phyloP scores from a whole-genome alignment of 805 yeast genomes.

The Tetrapisispora nanseiensis region DNA sequence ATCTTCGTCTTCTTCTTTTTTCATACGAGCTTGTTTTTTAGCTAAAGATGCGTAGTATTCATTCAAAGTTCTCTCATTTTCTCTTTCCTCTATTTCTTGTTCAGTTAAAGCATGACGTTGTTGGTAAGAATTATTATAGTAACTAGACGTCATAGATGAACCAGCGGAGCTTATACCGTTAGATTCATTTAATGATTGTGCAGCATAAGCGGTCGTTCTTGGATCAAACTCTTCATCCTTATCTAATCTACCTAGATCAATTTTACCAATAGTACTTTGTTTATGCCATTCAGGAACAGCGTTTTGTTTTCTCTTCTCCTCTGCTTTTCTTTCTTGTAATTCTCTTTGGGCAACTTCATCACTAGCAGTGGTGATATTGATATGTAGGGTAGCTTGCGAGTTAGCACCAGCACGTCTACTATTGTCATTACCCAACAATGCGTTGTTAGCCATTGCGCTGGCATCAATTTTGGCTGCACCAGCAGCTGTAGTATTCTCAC shows the following conservation, averaged over 20 bases:
- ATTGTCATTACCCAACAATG: conserved; percentile 31
- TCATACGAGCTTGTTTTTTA: conserved; percentile 54
- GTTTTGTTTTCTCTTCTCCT: conserved; percentile 75
- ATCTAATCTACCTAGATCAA: conserved; percentile 45
- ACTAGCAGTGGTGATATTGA: conserved; percentile 75
- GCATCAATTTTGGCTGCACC: conserved; percentile 6
- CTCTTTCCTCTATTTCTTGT: conserved; percentile 44
- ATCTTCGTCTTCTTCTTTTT: conserved; percentile 38
- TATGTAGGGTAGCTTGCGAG: conserved; percentile 80
- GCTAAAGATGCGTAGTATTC: conserved; percentile 72
- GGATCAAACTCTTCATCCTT: conserved; percentile 37
- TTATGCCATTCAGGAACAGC: conserved; percentile 97
- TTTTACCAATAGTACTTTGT: conserved; percentile 76
- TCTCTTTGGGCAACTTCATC: conserved; percentile 69
- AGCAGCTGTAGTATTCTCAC: conserved; percentile 16
- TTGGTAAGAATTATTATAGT: conserved; percentile 8
- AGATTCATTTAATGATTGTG: conserved; percentile 13
- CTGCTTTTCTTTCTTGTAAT: conserved; percentile 51
- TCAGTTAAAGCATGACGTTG: conserved; percentile 20
- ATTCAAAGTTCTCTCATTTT: conserved; percentile 63
- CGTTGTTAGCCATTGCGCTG: conserved; percentile 11
- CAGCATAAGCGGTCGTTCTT: conserved; percentile 17
- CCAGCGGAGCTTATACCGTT: conserved; percentile 7
- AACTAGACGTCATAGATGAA: not conserved
- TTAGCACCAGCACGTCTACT: conserved; percentile 47